These are phyloP conservation scores for Salix koriyanagi DNA, from an alignment of 345 rosid genomes.

Conservation along the genomic window DNA sequence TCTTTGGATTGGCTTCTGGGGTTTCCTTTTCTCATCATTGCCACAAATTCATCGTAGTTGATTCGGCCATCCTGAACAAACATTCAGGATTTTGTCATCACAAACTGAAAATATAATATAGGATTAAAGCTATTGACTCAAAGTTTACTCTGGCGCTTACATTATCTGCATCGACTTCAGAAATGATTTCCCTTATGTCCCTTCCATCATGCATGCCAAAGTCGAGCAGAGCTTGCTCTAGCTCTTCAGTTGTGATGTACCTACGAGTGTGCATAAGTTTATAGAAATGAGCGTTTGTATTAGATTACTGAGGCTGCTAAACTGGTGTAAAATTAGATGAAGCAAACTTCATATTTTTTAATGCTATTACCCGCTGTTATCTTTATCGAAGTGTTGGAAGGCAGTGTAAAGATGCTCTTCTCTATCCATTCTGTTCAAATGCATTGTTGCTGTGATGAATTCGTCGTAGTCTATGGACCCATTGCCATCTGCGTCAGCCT, in stretches of 20 bases:
- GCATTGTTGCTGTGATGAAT: constrained; percentile 82
- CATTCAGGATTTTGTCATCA: not conserved
- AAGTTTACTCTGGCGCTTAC: constrained; percentile 37
- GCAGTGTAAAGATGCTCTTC: constrained; percentile 78
- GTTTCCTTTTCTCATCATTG: constrained; percentile 98
- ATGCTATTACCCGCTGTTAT: constrained; percentile 68
- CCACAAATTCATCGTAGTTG: constrained; percentile 91
- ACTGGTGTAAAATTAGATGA: not conserved
- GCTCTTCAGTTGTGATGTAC: constrained; percentile 77
- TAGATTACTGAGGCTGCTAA: not conserved
- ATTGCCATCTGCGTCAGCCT: constrained; percentile 93
- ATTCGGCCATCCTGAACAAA: constrained; percentile 70
- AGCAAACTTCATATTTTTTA: not conserved
- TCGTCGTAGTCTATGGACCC: constrained; percentile 79
- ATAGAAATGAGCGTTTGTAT: not conserved
- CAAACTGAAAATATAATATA: not conserved
- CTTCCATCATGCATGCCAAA: constrained; percentile 75
- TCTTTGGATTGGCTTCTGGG: constrained; percentile 72
- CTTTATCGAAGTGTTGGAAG: constrained; percentile 82
- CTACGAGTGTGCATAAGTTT: constrained; percentile 13
- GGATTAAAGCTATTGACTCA: not conserved
- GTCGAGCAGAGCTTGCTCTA: constrained; percentile 84
- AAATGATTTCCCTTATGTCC: constrained; percentile 70
- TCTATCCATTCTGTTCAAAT: constrained; percentile 64
- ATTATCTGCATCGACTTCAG: constrained; percentile 73